Base-by-base conservation (phyloP, 768 basidiomycete species). In the Boletus edulis region DNA sequence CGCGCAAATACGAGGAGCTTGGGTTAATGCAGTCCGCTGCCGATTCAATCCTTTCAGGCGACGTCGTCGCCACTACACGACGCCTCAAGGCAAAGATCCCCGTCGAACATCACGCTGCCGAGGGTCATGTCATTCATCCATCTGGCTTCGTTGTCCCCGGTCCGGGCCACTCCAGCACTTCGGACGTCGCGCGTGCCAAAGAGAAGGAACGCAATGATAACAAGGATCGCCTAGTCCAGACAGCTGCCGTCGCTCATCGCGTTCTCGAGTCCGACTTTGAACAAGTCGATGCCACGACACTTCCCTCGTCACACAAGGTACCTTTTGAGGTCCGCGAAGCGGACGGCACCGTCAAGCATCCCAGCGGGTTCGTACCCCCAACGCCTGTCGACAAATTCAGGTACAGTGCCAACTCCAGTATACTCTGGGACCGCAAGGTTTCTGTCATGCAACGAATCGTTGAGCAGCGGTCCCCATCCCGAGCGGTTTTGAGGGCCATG, bases 291-390 rank as follows among this genome's bases (percentile, higher is more conserved):
- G 65, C 68, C 2, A 69, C 60, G 9, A 67, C 65, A 1, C 58
- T 65, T 7, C 61, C 64, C 11, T 51, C 59, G 17, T 46, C 38
- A 5, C 71, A 73, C 57, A 78, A 79, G 64, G 68, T 78, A 7
- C 78, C 78, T 1, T 75, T 75, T 22, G 78, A 79, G 59, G 67
- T 77, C 0, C 59, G 65, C 32, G 65, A 69, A 24, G 53, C 51
- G 4, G 76, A 78, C 47, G 78, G 78, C 22, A 72, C 60, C 1
- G 61, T 76, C 39, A 65, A 66, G 37, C 76, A 77, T 46, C 70
- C 77, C 2, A 76, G 74, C 31, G 78, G 78, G 1, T 79, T 77
- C 58, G 68, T 72, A 11, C 76, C 76, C 2, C 77, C 77, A 3
- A 78, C 77, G 1, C 71, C 77, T 31, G 64, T 67, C 35, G 59